phyloP scores from a whole-genome alignment of 495 filamentous ascomycete genomes.

The Hypoxylon cercidicola region DNA sequence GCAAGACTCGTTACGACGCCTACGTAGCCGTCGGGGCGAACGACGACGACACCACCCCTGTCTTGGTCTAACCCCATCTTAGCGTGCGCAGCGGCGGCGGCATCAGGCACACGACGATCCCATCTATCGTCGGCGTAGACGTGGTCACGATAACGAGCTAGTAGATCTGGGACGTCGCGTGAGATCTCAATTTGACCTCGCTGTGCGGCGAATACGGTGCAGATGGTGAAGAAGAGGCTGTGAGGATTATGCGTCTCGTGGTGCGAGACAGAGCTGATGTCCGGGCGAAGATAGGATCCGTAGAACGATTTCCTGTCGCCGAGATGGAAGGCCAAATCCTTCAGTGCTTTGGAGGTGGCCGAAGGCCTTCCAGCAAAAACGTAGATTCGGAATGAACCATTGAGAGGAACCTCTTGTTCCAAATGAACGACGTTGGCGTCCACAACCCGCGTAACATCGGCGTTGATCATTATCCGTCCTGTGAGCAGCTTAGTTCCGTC shows the following conservation, averaged over 20 bases:
- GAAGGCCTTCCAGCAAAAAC: conserved; percentile 79
- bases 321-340: conserved; percentile 73
- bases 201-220: conserved; percentile 73
- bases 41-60: conserved; percentile 80
- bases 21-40: conserved; percentile 87
- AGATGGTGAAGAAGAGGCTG: conserved; percentile 80
- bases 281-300: conserved; percentile 67
- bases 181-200: conserved; percentile 73
- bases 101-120: conserved; percentile 74
- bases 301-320: conserved; percentile 75
- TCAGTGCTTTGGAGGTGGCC: conserved; percentile 65
- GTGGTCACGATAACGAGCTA: conserved; percentile 81
- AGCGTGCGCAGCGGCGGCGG: conserved; percentile 78
- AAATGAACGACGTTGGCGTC: conserved; percentile 88
- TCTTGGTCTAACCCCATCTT: conserved; percentile 85
- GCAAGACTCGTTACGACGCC: conserved; percentile 76
- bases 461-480: conserved; percentile 77
- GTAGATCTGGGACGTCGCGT: conserved; percentile 70
- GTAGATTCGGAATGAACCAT: conserved; percentile 87
- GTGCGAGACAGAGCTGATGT: conserved; percentile 72
- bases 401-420: conserved; percentile 87
- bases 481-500: conserved; percentile 68
- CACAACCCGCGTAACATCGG: conserved; percentile 81
- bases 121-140: conserved; percentile 88
- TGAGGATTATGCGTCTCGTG: conserved; percentile 87